phyloP scores from a whole-genome alignment of 2,329 filamentous ascomycete genomes.

The Drechslera avenae region DNA sequence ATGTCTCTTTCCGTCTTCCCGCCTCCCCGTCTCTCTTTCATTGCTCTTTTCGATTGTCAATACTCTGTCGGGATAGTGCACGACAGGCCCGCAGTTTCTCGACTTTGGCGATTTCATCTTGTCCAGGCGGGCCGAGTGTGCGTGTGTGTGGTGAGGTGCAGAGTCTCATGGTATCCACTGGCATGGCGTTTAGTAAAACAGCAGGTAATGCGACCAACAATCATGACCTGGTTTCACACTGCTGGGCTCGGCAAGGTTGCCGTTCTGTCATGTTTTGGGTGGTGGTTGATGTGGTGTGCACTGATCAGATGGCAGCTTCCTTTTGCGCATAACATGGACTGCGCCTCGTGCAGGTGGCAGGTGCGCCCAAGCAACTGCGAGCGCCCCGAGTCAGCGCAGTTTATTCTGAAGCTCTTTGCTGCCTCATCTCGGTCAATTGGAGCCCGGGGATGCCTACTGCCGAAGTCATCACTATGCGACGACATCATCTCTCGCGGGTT shows the following conservation, averaged over 20 bases:
- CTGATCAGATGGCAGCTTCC: background rate
- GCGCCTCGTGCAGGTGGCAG: background rate
- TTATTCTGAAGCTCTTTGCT: background rate
- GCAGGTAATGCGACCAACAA: conserved; percentile 9
- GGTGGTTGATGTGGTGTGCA: background rate
- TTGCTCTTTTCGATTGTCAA: conserved; percentile 18
- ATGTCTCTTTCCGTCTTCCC: background rate
- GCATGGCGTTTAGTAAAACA: conserved; percentile 9
- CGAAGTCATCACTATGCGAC: conserved; percentile 1
- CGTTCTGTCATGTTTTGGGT: background rate
- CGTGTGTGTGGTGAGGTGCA: conserved; percentile 5
- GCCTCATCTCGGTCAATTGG: conserved; percentile 8
- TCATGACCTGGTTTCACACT: no score
- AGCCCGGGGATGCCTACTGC: background rate
- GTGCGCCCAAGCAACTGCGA: background rate
- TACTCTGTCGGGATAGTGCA: conserved; percentile 17
- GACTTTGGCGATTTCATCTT: conserved; percentile 16
- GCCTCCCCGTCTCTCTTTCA: conserved; percentile 13
- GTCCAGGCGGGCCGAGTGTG: conserved; percentile 12
- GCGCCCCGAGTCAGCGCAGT: background rate
- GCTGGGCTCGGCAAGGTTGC: no score
- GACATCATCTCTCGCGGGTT: conserved; percentile 8
- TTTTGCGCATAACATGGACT: background rate
- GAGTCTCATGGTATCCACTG: background rate
- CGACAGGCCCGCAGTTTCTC: conserved; percentile 20